Percentiles rank a stretch among this genome's conserved stretches.
phyloP scores from a whole-genome alignment of 108 stramenopile species.

The Schizochytrium sp. region DNA sequence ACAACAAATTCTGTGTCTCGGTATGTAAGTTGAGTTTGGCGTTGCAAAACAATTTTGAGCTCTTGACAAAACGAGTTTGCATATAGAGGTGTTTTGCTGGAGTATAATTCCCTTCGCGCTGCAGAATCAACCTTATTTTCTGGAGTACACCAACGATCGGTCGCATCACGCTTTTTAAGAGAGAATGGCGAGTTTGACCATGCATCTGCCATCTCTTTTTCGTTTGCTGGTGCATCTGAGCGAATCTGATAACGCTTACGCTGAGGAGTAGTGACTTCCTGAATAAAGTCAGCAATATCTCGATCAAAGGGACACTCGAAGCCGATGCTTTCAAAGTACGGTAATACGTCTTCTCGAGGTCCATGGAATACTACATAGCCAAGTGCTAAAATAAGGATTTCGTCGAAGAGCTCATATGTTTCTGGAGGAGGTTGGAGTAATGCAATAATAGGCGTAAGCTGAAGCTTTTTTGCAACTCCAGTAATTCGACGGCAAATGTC shows the following conservation, averaged over 20 bases:
- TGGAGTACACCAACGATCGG: not conserved
- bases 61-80: slow-evolving; percentile 38
- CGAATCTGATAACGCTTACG: not conserved
- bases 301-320: slow-evolving; percentile 81
- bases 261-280: slow-evolving; percentile 65
- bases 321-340: slow-evolving; percentile 78
- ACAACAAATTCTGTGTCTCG: slow-evolving; percentile 33
- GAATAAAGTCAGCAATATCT: slow-evolving; percentile 83
- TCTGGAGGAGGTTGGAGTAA: slow-evolving; percentile 90
- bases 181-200: slow-evolving; percentile 27
- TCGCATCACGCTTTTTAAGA: not conserved
- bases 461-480: slow-evolving; percentile 45
- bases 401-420: slow-evolving; percentile 90
- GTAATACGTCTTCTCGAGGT: slow-evolving; percentile 77
- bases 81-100: slow-evolving; percentile 69
- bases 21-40: slow-evolving; percentile 1
- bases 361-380: slow-evolving; percentile 87
- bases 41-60: not conserved
- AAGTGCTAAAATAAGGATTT: slow-evolving; percentile 82
- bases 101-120: not conserved
- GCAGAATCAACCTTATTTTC: not conserved
- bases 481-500: slow-evolving; percentile 80
- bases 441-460: slow-evolving; percentile 75
- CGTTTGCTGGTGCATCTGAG: not conserved
- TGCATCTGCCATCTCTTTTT: not conserved